Evolutionary conservation across 768 basidiomycete species (phyloP).

Genomic region (Leccinum incarnatum): DNA sequence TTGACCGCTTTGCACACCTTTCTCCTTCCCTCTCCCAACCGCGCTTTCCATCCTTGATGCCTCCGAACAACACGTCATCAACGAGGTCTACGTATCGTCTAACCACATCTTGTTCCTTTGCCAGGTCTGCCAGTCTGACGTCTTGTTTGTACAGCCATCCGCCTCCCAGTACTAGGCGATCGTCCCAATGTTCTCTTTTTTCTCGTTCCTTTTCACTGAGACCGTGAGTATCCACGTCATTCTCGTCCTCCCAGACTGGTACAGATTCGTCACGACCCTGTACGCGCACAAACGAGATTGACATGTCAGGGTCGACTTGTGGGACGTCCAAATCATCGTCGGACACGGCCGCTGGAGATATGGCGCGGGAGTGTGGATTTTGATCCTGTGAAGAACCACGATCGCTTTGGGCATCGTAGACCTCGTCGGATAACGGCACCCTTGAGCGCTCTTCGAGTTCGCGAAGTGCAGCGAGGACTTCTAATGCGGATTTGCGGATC

Average conservation of each 20-base stretch:
- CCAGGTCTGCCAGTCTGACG: conserved; percentile 49
- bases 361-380: conserved; percentile 38
- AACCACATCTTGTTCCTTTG: conserved; percentile 57
- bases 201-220: conserved; percentile 49
- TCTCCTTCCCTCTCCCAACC: conserved; percentile 50
- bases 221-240: conserved; percentile 41
- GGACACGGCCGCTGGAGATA: conserved; percentile 44
- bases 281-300: conserved; percentile 68
- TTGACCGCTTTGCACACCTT: conserved; percentile 43
- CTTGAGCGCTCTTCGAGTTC: conserved; percentile 78
- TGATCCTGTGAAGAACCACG: conserved; percentile 44
- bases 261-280: conserved; percentile 62
- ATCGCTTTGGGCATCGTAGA: conserved; percentile 80
- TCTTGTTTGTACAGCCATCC: conserved; percentile 83
- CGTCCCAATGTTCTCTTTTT: conserved; percentile 77
- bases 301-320: conserved; percentile 53
- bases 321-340: conserved; percentile 34
- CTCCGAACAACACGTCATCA: conserved; percentile 74
- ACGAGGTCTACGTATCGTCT: conserved; percentile 70
- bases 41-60: conserved; percentile 44
- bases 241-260: conserved; percentile 81
- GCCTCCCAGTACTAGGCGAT: conserved; percentile 72
- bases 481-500: conserved; percentile 76
- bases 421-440: conserved; percentile 73
- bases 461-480: conserved; percentile 76